Percentiles rank a stretch among this genome's conserved stretches.
These are phyloP conservation scores for Phlebopus sp. DNA, from an alignment of 1,284 basidiomycete genomes.

Conservation along the genomic window DNA sequence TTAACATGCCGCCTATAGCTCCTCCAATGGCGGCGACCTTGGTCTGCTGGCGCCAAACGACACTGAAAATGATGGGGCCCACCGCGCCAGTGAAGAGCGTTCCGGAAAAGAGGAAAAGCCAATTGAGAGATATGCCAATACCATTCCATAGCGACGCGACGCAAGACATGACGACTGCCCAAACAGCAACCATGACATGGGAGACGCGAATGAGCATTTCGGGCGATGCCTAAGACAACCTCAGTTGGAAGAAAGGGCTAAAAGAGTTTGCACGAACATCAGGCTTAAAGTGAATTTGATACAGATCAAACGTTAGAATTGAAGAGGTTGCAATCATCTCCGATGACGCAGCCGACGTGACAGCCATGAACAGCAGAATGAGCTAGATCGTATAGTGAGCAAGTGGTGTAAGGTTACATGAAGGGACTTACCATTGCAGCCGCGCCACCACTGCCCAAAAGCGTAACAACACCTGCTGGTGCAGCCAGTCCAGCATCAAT, in stretches of 20 bases:
- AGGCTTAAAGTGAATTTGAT: slow-evolving; percentile 38
- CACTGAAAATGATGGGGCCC: slow-evolving; percentile 15
- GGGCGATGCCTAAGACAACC: slow-evolving; percentile 11
- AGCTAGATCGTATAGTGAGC: slow-evolving; percentile 10
- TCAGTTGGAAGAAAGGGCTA: slow-evolving; percentile 21
- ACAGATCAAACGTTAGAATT: slow-evolving; percentile 45
- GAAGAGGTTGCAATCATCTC: slow-evolving; percentile 48
- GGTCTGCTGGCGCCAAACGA: slow-evolving; percentile 17
- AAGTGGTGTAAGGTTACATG: background rate
- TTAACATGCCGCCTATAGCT: slow-evolving; percentile 15
- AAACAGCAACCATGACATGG: slow-evolving; percentile 16
- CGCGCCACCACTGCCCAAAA: slow-evolving; percentile 33
- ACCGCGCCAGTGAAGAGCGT: slow-evolving; percentile 17
- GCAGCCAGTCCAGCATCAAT: slow-evolving; percentile 33
- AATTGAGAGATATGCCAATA: slow-evolving; percentile 16
- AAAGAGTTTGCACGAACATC: slow-evolving; percentile 39
- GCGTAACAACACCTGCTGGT: slow-evolving; percentile 32
- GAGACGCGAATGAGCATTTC: slow-evolving; percentile 15
- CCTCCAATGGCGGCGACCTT: slow-evolving; percentile 14
- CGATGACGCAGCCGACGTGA: slow-evolving; percentile 44
- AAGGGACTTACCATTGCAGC: slow-evolving; percentile 20
- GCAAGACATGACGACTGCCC: slow-evolving; percentile 17
- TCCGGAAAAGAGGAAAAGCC: slow-evolving; percentile 18
- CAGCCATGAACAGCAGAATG: slow-evolving; percentile 39
- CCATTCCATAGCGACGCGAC: slow-evolving; percentile 17